These are phyloP conservation scores for Zelopaecilomyces penicillatus DNA, from an alignment of 2,329 filamentous ascomycete species.

Conservation along the genomic window DNA sequence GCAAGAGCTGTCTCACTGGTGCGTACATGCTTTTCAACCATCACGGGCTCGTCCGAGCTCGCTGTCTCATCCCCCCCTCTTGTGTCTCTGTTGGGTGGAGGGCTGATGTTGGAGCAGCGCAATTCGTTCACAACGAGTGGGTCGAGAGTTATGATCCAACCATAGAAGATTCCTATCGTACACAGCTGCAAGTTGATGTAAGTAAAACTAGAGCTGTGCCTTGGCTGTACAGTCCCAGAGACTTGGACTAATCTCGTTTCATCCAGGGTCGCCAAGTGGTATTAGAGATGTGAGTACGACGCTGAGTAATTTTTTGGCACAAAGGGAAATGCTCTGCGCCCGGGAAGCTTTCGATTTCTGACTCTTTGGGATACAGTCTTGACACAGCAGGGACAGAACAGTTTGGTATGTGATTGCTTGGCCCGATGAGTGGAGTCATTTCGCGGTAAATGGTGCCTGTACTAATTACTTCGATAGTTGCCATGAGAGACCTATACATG, in stretches of 20 bases:
- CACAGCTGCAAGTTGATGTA: constrained; percentile 75
- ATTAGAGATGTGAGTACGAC: constrained; percentile 68
- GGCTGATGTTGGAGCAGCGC: constrained; percentile 45
- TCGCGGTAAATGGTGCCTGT: neutral
- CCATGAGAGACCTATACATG: constrained; percentile 80
- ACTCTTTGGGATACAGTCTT: constrained; percentile 42
- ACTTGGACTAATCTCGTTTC: constrained; percentile 22
- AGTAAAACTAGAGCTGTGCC: constrained; percentile 28
- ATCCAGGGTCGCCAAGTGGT: constrained; percentile 74
- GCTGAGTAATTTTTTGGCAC: neutral
- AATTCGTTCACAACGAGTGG: constrained; percentile 92
- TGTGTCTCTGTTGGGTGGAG: constrained; percentile 3
- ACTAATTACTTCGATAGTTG: constrained; percentile 30
- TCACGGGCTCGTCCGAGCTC: neutral
- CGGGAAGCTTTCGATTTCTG: neutral
- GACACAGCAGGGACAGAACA: constrained; percentile 90
- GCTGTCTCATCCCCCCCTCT: too few species aligned
- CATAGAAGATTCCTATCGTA: constrained; percentile 70
- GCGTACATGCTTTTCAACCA: constrained; percentile 6
- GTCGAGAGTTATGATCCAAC: constrained; percentile 80
- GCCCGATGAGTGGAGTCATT: neutral
- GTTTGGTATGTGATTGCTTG: constrained; percentile 57
- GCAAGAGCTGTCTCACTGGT: constrained; percentile 90
- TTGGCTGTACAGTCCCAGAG: neutral
- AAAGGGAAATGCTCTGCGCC: too few species aligned